Conservation (phyloP, 139 green algal species). For the Yamagishiella unicocca region DNA sequence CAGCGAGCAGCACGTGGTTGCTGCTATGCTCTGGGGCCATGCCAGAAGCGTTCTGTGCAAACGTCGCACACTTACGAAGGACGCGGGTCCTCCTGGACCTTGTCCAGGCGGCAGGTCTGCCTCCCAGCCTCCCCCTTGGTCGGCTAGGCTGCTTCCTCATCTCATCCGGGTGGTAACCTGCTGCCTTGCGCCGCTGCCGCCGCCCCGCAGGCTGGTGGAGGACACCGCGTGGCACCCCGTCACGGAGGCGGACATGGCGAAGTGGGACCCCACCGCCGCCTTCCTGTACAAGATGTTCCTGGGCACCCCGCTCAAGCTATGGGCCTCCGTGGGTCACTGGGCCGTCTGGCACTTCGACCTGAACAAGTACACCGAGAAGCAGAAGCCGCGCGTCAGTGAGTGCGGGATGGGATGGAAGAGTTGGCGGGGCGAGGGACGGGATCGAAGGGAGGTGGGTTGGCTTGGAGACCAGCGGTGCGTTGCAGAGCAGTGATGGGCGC, state of each 20-base stretch:
- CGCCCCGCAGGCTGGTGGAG: constrained; percentile 85
- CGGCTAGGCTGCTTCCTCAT: too few species aligned
- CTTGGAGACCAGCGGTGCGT: too few species aligned
- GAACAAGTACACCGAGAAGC: constrained; percentile 86
- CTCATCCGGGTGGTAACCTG: too few species aligned
- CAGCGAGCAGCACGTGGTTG: too few species aligned
- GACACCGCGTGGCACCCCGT: constrained; percentile 96
- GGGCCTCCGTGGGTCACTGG: constrained; percentile 92
- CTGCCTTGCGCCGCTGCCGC: too few species aligned
- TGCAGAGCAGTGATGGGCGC: too few species aligned
- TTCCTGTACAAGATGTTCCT: constrained; percentile 85
- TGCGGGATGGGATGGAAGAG: neutral
- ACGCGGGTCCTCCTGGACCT: too few species aligned
- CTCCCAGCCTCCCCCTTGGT: neutral
- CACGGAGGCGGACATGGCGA: constrained; percentile 68
- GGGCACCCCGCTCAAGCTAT: constrained; percentile 92
- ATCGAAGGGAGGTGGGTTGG: neutral
- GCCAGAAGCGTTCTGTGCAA: too few species aligned
- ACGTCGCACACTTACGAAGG: too few species aligned
- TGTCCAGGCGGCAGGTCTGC: neutral
- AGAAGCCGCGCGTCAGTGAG: constrained; percentile 77
- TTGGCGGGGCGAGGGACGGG: neutral
- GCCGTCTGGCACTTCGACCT: constrained; percentile 94
- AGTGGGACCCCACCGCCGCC: constrained; percentile 50
- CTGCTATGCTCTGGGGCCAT: too few species aligned